Evolutionary conservation across 352 stramenopile genomes (phyloP).

Genomic region (Phytophthora sojae): DNA sequence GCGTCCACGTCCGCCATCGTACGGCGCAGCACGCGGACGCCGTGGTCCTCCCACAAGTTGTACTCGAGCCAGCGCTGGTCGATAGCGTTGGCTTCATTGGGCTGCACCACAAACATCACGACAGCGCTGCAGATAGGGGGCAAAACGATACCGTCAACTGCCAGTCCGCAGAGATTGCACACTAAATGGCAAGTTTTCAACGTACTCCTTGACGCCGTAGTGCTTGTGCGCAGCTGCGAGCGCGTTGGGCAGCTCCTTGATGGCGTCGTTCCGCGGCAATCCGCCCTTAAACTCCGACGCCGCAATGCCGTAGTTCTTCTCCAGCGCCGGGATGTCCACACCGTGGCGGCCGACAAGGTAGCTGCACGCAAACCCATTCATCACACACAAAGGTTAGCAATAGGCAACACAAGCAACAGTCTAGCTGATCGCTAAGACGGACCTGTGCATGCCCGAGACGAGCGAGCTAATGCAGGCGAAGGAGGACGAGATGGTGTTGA

Average conservation of each 20-base stretch:
- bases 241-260: conserved; percentile 70
- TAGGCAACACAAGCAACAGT: neutral
- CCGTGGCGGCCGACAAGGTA: conserved; percentile 67
- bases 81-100: conserved; percentile 89
- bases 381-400: neutral
- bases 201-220: conserved; percentile 77
- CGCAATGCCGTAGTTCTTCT: conserved; percentile 59
- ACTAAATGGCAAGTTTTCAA: conserved; percentile 4
- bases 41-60: conserved; percentile 89
- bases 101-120: conserved; percentile 93
- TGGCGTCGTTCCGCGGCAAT: conserved; percentile 75
- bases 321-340: conserved; percentile 55
- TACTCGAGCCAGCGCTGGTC: conserved; percentile 95
- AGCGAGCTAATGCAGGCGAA: conserved; percentile 96
- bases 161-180: neutral
- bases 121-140: conserved; percentile 49
- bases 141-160: conserved; percentile 6
- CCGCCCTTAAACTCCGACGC: conserved; percentile 46
- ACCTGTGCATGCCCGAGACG: conserved; percentile 93
- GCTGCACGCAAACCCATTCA: conserved; percentile 17
- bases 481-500: conserved; percentile 98
- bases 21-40: conserved; percentile 76
- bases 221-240: conserved; percentile 72
- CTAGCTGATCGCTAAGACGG: too few species aligned
- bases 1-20: conserved; percentile 76